Percentiles rank a stretch among this genome's conserved stretches.
Evolutionary conservation across 1,139 yeast genomes (phyloP).

Genomic region (Suhomyces anneliseae): DNA sequence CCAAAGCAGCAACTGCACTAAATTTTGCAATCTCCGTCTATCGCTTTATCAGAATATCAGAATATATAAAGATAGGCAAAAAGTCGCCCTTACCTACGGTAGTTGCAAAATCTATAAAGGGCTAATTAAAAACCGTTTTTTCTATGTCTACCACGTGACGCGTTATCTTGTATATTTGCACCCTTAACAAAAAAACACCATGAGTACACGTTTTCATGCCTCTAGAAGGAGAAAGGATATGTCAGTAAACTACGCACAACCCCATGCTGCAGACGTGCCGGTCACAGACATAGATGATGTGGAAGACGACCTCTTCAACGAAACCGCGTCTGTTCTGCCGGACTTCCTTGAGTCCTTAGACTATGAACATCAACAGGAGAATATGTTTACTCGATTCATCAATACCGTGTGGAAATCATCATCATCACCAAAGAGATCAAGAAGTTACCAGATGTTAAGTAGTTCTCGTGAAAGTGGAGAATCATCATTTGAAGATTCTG

Average conservation of each 20-base stretch:
- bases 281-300: slow-evolving; percentile 57
- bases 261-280: slow-evolving; percentile 55
- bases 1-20: no score
- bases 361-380: slow-evolving; percentile 17
- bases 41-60: no score
- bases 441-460: slow-evolving; percentile 13
- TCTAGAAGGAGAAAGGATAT: slow-evolving; percentile 3
- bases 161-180: not conserved
- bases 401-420: not conserved
- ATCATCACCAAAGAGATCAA: not conserved
- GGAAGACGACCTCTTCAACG: slow-evolving; percentile 44
- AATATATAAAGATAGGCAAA: no score
- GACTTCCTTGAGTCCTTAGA: slow-evolving; percentile 25
- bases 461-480: slow-evolving; percentile 1
- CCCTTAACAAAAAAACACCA: not conserved
- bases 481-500: slow-evolving; percentile 6
- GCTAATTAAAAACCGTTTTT: no score
- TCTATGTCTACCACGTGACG: no score
- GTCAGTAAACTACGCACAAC: slow-evolving; percentile 17
- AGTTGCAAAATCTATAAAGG: no score
- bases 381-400: not conserved
- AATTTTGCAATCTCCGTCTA: no score
- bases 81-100: no score
- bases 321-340: slow-evolving; percentile 15
- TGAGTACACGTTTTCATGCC: not conserved